A percentile compares a stretch with the other conserved stretches of the same genome.
Evolutionary conservation across 2,329 filamentous ascomycete genomes (phyloP).

Genomic region (Dissoconium aciculare): DNA sequence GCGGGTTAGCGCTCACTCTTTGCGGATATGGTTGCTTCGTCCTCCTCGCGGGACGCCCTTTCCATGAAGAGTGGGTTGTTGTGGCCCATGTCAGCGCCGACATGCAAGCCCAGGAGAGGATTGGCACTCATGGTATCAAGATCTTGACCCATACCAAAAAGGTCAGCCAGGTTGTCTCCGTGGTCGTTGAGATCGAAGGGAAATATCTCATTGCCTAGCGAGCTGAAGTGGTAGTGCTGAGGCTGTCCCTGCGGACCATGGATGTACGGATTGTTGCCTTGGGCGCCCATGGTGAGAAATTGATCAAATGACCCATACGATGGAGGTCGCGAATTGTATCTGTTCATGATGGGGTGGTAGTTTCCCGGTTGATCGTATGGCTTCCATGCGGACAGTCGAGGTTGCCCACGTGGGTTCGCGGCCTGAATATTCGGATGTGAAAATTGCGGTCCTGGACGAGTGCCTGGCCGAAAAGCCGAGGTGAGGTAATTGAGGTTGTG

Average conservation of each 20-base stretch:
- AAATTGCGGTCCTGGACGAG: neutral
- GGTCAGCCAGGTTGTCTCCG: too few relatives aligned
- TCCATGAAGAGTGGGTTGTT: constrained; percentile 19
- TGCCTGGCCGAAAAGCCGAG: neutral
- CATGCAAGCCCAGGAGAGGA: constrained; percentile 3
- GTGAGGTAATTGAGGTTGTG: constrained; percentile 5
- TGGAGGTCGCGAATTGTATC: neutral
- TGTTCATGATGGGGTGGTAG: neutral
- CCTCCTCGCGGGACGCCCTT: constrained; percentile 12
- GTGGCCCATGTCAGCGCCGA: constrained; percentile 5
- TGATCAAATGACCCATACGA: neutral
- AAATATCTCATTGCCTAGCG: too few relatives aligned
- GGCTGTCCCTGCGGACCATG: too few relatives aligned
- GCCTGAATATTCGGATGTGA: neutral
- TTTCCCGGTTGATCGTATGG: neutral
- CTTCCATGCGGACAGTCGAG: neutral
- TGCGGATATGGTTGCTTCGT: constrained; percentile 22
- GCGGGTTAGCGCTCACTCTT: constrained; percentile 13
- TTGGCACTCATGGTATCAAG: neutral
- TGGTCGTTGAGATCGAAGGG: too few relatives aligned
- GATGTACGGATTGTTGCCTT: too few relatives aligned
- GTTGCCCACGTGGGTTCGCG: neutral
- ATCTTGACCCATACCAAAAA: neutral
- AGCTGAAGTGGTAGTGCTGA: too few relatives aligned
- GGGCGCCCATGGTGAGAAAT: neutral